A percentile compares a stretch with the other conserved stretches of the same genome.
phyloP scores from a whole-genome alignment of 257 asterid genomes.

The Linaria vulgaris region DNA sequence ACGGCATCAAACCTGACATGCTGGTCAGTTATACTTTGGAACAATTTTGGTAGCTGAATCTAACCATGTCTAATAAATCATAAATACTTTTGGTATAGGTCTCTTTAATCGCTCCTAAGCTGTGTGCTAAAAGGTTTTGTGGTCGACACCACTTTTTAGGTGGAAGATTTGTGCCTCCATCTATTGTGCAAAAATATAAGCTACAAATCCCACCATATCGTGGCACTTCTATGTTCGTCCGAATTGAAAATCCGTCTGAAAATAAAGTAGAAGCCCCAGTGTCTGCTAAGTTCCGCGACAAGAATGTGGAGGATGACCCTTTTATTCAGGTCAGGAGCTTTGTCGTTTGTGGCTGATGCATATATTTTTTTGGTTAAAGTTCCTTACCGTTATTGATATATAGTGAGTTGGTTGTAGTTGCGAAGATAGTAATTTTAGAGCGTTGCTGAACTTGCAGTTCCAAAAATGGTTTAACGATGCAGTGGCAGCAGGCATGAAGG shows the following conservation, averaged over 20 bases:
- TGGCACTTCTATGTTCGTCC: constrained; percentile 86
- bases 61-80: constrained; percentile 4
- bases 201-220: constrained; percentile 80
- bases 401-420: too few relatives aligned
- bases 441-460: constrained; percentile 46
- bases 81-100: constrained; percentile 48
- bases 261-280: constrained; percentile 33
- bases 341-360: too few relatives aligned
- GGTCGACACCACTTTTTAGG: constrained; percentile 97
- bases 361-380: too few relatives aligned
- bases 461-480: constrained; percentile 98
- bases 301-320: constrained; percentile 73
- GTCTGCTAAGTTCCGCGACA: constrained; percentile 85
- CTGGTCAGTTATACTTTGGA: constrained; percentile 48
- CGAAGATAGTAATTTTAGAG: too few relatives aligned
- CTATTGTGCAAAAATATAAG: constrained; percentile 65
- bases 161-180: constrained; percentile 93
- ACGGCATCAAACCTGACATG: constrained; percentile 84
- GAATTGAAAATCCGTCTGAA: constrained; percentile 65
- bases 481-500: constrained; percentile 74
- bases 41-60: too few relatives aligned
- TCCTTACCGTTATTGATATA: too few relatives aligned
- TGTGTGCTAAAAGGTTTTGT: constrained; percentile 78
- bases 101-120: constrained; percentile 93
- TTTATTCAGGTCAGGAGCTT: constrained; percentile 62